phyloP scores from a whole-genome alignment of 1,284 basidiomycete species.

The Ceratobasidium sp. region DNA sequence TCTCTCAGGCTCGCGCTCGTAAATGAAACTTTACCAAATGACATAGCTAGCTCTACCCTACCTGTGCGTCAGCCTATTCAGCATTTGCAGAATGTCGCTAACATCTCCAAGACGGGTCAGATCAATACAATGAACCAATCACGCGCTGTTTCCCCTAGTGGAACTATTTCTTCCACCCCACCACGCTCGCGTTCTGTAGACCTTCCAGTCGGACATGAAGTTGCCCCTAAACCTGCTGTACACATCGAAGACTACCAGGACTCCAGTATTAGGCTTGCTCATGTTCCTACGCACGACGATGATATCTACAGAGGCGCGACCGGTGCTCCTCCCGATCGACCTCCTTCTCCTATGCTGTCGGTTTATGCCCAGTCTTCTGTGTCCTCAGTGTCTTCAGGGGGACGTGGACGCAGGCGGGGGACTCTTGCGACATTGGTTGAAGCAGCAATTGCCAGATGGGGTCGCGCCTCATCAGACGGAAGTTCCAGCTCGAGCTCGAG shows the following conservation, averaged over 20 bases:
- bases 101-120: constrained; percentile 31
- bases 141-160: constrained; percentile 19
- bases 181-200: not conserved
- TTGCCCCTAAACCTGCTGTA: constrained; percentile 5
- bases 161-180: constrained; percentile 23
- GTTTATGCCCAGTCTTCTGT: constrained; percentile 32
- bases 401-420: constrained; percentile 52
- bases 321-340: constrained; percentile 30
- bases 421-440: constrained; percentile 61
- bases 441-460: constrained; percentile 63
- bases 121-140: constrained; percentile 27
- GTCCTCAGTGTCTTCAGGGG: constrained; percentile 40
- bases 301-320: constrained; percentile 37
- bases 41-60: constrained; percentile 4
- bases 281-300: constrained; percentile 19
- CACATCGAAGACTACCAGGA: constrained; percentile 34
- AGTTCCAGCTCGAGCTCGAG: constrained; percentile 47
- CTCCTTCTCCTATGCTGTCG: constrained; percentile 31
- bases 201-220: not conserved
- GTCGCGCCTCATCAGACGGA: constrained; percentile 54
- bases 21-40: constrained; percentile 23
- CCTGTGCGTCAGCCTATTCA: not conserved
- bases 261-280: not conserved
- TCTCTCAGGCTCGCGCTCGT: not conserved
- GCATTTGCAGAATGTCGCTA: not conserved